Evolutionary conservation across 1,139 yeast species (phyloP).

Genomic region (Sugiyamaella paludigena): DNA sequence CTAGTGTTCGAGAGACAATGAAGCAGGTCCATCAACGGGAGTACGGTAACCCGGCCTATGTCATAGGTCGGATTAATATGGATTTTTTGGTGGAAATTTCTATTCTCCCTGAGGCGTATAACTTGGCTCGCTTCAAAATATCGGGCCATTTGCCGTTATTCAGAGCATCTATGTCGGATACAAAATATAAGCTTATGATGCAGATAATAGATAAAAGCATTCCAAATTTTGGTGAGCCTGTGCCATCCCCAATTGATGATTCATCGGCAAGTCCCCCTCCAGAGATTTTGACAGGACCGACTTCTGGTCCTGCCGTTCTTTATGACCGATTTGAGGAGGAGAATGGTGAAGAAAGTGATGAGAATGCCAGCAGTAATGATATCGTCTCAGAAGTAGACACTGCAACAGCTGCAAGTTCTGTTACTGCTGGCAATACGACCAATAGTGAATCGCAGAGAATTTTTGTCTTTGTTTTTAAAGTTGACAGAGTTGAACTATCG

Average conservation of each 20-base stretch:
- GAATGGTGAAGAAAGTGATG: conserved; percentile 22
- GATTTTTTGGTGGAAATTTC: conserved; percentile 75
- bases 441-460: conserved; percentile 47
- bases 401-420: conserved; percentile 12
- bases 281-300: conserved; percentile 6
- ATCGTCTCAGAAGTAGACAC: conserved; percentile 3
- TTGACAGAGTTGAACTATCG: conserved; percentile 61
- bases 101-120: conserved; percentile 75
- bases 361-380: conserved; percentile 8
- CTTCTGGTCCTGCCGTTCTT: conserved; percentile 1
- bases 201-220: conserved; percentile 66
- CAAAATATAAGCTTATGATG: conserved; percentile 86
- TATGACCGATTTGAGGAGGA: conserved; percentile 24
- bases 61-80: conserved; percentile 74
- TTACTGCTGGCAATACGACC: conserved; percentile 16
- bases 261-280: not conserved
- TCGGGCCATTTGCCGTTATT: conserved; percentile 81
- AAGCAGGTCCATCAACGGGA: conserved; percentile 40
- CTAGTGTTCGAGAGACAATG: conserved; percentile 73
- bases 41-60: conserved; percentile 45
- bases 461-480: conserved; percentile 68
- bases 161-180: conserved; percentile 73
- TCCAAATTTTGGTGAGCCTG: conserved; percentile 51
- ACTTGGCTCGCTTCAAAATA: conserved; percentile 67
- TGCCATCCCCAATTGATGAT: conserved; percentile 28